Evolutionary conservation across 768 basidiomycete genomes (phyloP).

Genomic region (Pulveroboletus sp.): DNA sequence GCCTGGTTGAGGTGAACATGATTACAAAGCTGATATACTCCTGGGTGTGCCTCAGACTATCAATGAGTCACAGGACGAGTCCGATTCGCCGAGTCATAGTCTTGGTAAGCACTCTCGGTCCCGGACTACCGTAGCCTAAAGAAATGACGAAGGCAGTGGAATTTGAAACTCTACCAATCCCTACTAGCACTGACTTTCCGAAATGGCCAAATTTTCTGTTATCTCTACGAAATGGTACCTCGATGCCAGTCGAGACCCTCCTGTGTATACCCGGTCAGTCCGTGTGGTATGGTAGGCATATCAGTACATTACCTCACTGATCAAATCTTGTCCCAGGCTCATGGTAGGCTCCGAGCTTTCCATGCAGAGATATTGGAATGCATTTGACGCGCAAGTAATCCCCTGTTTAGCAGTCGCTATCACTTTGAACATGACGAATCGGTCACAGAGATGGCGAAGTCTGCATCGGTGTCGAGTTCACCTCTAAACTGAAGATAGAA

Average conservation of each 20-base stretch:
- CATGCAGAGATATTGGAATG: slow-evolving; percentile 11
- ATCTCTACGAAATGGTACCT: slow-evolving; percentile 1
- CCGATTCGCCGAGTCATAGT: too few species aligned
- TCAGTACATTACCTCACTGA: not conserved
- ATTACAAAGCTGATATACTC: too few species aligned
- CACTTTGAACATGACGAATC: not conserved
- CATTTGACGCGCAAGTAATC: slow-evolving; percentile 12
- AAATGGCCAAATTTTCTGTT: not conserved
- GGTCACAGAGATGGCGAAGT: slow-evolving; percentile 15
- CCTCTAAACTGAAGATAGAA: slow-evolving; percentile 4
- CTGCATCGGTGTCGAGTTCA: slow-evolving; percentile 17
- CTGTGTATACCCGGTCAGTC: slow-evolving; percentile 13
- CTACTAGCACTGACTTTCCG: not conserved
- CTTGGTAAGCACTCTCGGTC: too few species aligned
- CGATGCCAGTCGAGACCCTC: not conserved
- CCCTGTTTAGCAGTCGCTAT: not conserved
- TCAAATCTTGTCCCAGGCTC: not conserved
- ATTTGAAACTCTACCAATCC: not conserved
- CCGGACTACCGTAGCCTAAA: too few species aligned
- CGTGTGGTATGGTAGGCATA: too few species aligned
- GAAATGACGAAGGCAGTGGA: too few species aligned
- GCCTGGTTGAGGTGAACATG: too few species aligned
- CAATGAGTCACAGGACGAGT: too few species aligned
- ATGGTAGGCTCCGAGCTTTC: slow-evolving; percentile 17
- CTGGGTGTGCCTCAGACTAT: too few species aligned